Base-by-base conservation (phyloP, 495 filamentous ascomycete genomes). In the Pyrenopolyporus hunteri region DNA sequence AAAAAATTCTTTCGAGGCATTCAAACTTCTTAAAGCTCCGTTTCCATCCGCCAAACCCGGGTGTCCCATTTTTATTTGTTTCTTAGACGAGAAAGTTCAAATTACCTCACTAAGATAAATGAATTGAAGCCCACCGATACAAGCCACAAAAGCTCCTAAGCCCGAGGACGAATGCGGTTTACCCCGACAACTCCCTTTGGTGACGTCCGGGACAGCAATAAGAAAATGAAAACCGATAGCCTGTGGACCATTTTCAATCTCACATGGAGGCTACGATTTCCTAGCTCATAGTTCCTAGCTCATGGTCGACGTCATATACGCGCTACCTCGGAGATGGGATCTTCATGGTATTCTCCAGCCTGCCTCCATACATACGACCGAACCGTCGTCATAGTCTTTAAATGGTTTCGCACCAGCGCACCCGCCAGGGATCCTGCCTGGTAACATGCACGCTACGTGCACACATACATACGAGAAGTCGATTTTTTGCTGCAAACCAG, bases 201-300 rank as follows among this genome's bases (percentile, higher is more conserved):
- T 40, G 47, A 43, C 22, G 32, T 49, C 33, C 63, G 33, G 28
- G 19, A 47, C 32, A 39, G 32, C 23, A 57, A 40, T 31, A 48
- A 37, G 29, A 43, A 32, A 48, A n/a, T n/a, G 13, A 42, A 47
- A 62, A 57, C 60, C 57, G 29, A 66, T 66, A 66, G 57, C 57
- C 52, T 40, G 59, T 58, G 64, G 59, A 55, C 59, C 53, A 33
- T 50, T 16, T 50, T 55, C 52, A 43, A 67, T 63, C 49, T 40
- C 48, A 45, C 33, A 63, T 50, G 23, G 48, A 40, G 19, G 4
- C 44, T 45, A 59, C 58, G 59, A 59, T 63, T 39, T 42, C 42
- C 42, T 53, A 35, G 62, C 43, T 28, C 36, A 19, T 37, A 13
- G 44, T 31, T 42, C 42, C 42, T 53, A 35, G 62, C 43, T 28